These are phyloP conservation scores for Cystofilobasidium macerans DNA, from an alignment of 768 basidiomycete genomes.

Conservation along the genomic window DNA sequence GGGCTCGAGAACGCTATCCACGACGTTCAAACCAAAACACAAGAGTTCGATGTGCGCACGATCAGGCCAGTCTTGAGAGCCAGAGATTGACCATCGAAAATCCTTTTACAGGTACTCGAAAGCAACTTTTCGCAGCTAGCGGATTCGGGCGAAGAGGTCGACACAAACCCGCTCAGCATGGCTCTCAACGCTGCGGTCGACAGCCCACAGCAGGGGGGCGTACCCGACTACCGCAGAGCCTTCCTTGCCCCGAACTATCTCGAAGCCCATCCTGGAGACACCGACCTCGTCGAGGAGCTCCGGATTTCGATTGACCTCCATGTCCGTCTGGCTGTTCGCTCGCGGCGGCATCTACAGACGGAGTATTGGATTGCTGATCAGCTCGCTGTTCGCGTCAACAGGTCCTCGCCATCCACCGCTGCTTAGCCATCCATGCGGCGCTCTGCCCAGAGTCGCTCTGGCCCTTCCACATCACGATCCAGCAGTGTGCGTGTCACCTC, in stretches of 20 bases:
- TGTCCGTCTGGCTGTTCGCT: neutral
- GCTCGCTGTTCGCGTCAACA: neutral
- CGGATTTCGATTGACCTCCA: slow-evolving; percentile 53
- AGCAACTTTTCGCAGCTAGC: slow-evolving; percentile 64
- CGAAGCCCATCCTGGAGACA: slow-evolving; percentile 56
- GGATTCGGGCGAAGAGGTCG: slow-evolving; percentile 52
- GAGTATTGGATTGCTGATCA: neutral
- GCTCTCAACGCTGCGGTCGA: slow-evolving; percentile 78
- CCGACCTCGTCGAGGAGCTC: slow-evolving; percentile 60
- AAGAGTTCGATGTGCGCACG: slow-evolving; percentile 48
- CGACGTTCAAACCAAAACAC: slow-evolving; percentile 69
- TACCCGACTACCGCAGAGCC: slow-evolving; percentile 30
- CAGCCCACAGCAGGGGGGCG: slow-evolving; percentile 41
- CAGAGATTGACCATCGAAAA: too few species aligned
- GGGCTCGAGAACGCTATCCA: slow-evolving; percentile 71
- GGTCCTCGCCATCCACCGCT: slow-evolving; percentile 12
- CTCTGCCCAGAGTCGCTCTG: slow-evolving; percentile 51
- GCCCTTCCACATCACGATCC: slow-evolving; percentile 82
- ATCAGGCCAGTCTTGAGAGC: too few species aligned
- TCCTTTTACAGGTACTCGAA: slow-evolving; percentile 45
- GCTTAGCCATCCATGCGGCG: slow-evolving; percentile 1
- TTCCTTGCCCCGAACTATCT: slow-evolving; percentile 67
- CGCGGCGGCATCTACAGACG: neutral
- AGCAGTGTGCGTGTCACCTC: slow-evolving; percentile 38
- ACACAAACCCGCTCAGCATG: slow-evolving; percentile 75